Conservation (phyloP, 1,284 basidiomycete species). For the Melampsora larici-populina region DNA sequence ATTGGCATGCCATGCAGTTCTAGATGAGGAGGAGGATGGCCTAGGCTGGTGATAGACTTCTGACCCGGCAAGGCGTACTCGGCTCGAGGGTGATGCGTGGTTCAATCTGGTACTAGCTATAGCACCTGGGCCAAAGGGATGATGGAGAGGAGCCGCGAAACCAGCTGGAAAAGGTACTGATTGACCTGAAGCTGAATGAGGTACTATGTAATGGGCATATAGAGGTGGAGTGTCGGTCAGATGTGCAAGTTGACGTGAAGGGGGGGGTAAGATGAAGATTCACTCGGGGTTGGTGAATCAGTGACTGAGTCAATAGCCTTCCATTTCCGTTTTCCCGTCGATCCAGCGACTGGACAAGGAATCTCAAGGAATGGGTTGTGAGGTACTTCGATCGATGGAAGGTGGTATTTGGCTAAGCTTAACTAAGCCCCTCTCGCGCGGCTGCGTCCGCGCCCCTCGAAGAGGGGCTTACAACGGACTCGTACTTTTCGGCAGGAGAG, state of each 20-base stretch:
- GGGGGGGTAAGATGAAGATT: background rate
- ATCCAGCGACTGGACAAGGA: background rate
- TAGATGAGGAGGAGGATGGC: conserved; percentile 3
- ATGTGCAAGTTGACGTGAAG: background rate
- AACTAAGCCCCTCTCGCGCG: no score
- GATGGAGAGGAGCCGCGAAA: background rate
- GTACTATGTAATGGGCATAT: background rate
- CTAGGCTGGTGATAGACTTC: background rate
- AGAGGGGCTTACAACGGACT: no score
- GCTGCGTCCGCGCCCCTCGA: no score
- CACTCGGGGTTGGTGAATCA: background rate
- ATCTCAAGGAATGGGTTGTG: conserved; percentile 15
- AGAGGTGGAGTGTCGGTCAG: background rate
- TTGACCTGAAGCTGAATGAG: background rate
- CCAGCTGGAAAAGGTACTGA: background rate
- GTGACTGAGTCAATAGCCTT: conserved; percentile 7
- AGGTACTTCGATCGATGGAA: background rate
- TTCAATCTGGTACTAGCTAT: background rate
- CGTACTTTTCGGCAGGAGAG: no score
- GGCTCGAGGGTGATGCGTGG: background rate
- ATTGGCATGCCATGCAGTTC: background rate
- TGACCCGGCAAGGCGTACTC: background rate
- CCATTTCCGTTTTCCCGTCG: conserved; percentile 32
- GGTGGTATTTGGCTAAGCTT: no score
- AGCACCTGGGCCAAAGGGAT: background rate